Percentiles rank a stretch among this genome's conserved stretches.
These are phyloP conservation scores for Trichosanthes cucumerina DNA, from an alignment of 306 rosid species.

Conservation along the genomic window DNA sequence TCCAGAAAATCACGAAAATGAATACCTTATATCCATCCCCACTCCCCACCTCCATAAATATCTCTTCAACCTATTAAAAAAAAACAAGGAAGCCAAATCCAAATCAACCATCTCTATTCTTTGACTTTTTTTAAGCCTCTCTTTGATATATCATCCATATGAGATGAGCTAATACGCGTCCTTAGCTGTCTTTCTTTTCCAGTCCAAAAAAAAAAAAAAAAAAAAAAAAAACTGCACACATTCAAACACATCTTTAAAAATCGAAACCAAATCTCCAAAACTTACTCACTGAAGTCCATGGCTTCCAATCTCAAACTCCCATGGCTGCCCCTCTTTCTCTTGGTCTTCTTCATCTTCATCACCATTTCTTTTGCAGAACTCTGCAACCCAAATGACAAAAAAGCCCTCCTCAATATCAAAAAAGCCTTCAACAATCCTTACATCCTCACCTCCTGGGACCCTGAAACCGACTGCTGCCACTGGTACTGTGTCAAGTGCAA, in stretches of 20 bases:
- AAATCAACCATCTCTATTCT: background rate
- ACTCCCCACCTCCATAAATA: too few species aligned
- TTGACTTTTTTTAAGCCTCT: background rate
- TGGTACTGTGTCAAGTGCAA: conserved; percentile 59
- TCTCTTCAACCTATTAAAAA: too few species aligned
- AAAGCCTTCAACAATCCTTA: conserved; percentile 58
- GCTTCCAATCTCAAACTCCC: background rate
- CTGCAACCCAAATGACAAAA: conserved; percentile 60
- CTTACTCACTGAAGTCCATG: background rate
- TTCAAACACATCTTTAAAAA: background rate
- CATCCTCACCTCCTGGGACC: conserved; percentile 47
- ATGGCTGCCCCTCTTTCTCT: background rate
- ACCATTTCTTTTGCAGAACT: conserved; percentile 25
- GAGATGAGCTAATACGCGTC: background rate
- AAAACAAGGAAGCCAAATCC: background rate
- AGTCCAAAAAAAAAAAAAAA: too few species aligned
- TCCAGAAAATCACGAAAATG: too few species aligned
- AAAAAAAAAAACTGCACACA: background rate
- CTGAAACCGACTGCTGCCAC: conserved; percentile 45
- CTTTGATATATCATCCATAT: too few species aligned
- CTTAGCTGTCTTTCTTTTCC: background rate
- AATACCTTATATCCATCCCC: too few species aligned
- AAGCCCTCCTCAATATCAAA: conserved; percentile 50
- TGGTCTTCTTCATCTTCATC: conserved; percentile 15
- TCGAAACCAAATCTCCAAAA: background rate